phyloP scores from a whole-genome alignment of 805 yeast species.

The Kurtzmaniella fragi region DNA sequence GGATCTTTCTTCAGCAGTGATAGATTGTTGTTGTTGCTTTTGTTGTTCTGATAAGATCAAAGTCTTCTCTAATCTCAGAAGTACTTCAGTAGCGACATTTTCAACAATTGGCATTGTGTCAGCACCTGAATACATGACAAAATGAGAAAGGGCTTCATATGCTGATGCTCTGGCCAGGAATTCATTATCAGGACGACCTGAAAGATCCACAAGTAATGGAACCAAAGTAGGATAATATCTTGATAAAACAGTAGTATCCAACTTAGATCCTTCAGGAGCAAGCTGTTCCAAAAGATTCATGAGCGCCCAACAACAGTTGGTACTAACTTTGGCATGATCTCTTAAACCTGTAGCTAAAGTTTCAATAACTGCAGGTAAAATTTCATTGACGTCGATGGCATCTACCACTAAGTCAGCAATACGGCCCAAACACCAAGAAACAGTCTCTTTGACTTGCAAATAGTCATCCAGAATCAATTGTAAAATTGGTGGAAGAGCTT shows the following conservation, averaged over 20 bases:
- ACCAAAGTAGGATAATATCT: conserved; percentile 66
- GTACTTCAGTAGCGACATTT: conserved; percentile 67
- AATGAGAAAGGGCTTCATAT: conserved; percentile 82
- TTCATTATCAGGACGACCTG: conserved; percentile 77
- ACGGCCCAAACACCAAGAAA: conserved; percentile 97
- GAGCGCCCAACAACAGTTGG: conserved; percentile 98
- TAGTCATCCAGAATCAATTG: conserved; percentile 66
- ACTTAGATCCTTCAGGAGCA: conserved; percentile 45
- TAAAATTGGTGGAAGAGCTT: conserved; percentile 80
- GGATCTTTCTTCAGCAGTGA: conserved; percentile 64
- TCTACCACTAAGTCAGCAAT: conserved; percentile 83
- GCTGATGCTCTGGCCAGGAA: conserved; percentile 91
- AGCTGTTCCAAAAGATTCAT: conserved; percentile 89
- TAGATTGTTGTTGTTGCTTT: conserved; percentile 25
- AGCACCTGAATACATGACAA: conserved; percentile 70
- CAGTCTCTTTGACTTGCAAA: conserved; percentile 91
- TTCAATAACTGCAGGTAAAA: conserved; percentile 65
- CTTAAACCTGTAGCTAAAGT: conserved; percentile 77
- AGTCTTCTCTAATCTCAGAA: conserved; percentile 68
- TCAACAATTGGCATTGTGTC: conserved; percentile 67
- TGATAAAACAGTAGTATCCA: conserved; percentile 60
- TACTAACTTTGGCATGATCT: conserved; percentile 88
- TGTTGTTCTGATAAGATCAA: conserved; percentile 33
- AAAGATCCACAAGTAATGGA: conserved; percentile 64
- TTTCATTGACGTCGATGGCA: conserved; percentile 61